Evolutionary conservation across 805 yeast species (phyloP).

Genomic region (Candida maesae): DNA sequence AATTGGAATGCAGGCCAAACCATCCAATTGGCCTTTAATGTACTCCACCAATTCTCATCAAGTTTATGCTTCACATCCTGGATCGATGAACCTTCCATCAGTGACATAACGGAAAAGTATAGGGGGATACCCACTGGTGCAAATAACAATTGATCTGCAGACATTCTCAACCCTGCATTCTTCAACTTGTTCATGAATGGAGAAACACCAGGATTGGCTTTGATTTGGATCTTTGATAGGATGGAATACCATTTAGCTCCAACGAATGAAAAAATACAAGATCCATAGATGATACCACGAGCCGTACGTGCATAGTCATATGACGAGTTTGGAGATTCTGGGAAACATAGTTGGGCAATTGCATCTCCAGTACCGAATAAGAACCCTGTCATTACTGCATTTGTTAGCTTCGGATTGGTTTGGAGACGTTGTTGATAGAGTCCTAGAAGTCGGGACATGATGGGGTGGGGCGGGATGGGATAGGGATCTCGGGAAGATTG

Average conservation of each 20-base stretch:
- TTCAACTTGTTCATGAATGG: constrained; percentile 20
- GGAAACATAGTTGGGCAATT: constrained; percentile 59
- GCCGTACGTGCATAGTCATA: constrained; percentile 55
- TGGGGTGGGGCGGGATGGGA: no score
- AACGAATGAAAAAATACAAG: constrained; percentile 69
- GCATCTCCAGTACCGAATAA: constrained; percentile 74
- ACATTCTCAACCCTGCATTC: constrained; percentile 48
- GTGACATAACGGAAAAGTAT: constrained; percentile 64
- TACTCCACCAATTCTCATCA: constrained; percentile 54
- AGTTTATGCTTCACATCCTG: constrained; percentile 41
- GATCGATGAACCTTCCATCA: constrained; percentile 52
- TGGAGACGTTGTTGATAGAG: constrained; percentile 28
- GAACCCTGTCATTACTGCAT: constrained; percentile 51
- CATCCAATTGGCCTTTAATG: constrained; percentile 70
- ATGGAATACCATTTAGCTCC: constrained; percentile 68
- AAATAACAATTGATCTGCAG: constrained; percentile 68
- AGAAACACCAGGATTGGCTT: constrained; percentile 22
- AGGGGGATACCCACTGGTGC: constrained; percentile 77
- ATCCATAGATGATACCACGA: constrained; percentile 69
- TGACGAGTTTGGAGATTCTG: constrained; percentile 17
- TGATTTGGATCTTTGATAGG: constrained; percentile 41
- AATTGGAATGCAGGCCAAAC: constrained; percentile 91
- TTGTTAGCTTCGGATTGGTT: constrained; percentile 48
- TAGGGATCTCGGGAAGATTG: no score
- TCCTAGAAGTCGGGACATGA: constrained; percentile 13